Conservation (phyloP, 2,329 filamentous ascomycete species). For the Beauveria scarabaeidicola region DNA sequence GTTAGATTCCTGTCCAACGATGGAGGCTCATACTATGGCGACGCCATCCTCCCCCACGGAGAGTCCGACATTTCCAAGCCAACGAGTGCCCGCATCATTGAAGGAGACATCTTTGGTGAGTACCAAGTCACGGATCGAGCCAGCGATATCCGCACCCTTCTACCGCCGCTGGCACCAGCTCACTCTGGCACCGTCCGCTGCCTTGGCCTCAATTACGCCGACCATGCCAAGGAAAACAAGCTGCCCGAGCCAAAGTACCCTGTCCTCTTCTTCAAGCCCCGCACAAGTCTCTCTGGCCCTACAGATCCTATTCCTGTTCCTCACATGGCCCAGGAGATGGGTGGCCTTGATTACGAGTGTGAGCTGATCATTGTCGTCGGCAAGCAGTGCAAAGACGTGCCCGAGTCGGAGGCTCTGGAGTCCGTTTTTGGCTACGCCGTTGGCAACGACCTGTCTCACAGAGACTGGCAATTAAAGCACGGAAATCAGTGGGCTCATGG, state of each 20-base stretch:
- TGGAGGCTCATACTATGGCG: constrained; percentile 62
- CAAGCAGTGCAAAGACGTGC: constrained; percentile 55
- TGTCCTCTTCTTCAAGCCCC: constrained; percentile 58
- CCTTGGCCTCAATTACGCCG: constrained; percentile 62
- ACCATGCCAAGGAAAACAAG: constrained; percentile 61
- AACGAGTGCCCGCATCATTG: constrained; percentile 52
- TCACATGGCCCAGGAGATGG: constrained; percentile 52
- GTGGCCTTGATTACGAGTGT: constrained; percentile 71
- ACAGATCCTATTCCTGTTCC: constrained; percentile 59
- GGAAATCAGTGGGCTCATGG: constrained; percentile 65
- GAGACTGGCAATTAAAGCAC: constrained; percentile 64
- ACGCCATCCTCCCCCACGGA: constrained; percentile 59
- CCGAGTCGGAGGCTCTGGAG: constrained; percentile 56
- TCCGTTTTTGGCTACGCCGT: constrained; percentile 68
- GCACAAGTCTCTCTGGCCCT: constrained; percentile 57
- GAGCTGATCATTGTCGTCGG: constrained; percentile 69
- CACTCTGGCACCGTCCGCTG: constrained; percentile 61
- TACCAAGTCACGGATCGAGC: constrained; percentile 56
- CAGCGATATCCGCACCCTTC: constrained; percentile 45
- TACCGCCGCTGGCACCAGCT: constrained; percentile 53
- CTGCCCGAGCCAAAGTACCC: constrained; percentile 64
- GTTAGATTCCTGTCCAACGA: constrained; percentile 66
- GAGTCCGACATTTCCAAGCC: constrained; percentile 52
- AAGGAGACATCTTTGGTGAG: constrained; percentile 57
- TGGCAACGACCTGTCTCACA: constrained; percentile 73